Evolutionary conservation across 495 filamentous ascomycete genomes (phyloP), one percentile per base, ranked within the genome.

Genomic region (Friedmanniomyces endolithicus): DNA sequence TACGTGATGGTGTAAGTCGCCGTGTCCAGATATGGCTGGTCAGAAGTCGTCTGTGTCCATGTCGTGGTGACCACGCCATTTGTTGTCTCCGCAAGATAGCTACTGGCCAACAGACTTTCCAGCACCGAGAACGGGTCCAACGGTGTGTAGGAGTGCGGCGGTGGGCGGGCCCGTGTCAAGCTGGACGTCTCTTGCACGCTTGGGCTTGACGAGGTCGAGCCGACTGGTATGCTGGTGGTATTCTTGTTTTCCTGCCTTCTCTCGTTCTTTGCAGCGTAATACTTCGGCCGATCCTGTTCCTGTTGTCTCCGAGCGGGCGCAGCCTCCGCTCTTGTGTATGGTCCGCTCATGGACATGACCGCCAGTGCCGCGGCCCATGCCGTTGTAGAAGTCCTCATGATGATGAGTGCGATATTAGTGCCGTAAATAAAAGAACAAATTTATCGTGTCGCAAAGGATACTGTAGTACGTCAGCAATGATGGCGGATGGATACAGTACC

Each of bases 211-310:
- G 48, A 34, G 50, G 55, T 56, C 47, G 50, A 64, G 33, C 64
- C 57, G 55, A 59, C 48, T 41, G 63, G 8, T 17, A 11, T 63
- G 43, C 64, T 44, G 11, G 47, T 61, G 1, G 63, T 68, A 31
- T 56, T 61, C 43, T 64, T 67, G 46, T 53, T 50, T 27, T 61
- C 65, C 48, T 57, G 17, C 44, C 75, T 65, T 65, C 76, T 78
- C 27, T 74, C 53, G 23, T 74, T 67, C 39, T 70, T 70, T 2
- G 73, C 69, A 53, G 74, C 70, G 58, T 74, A 74, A 60, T 73
- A 74, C 44, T 70, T 70, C 35, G 74, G 74, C 47, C 66, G 67
- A 44, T 62, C 59, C 14, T 34, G 33, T 37, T 68, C 63, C 20
- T 68, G 62, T 52, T 68, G 63, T 39, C 60, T 64, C 14, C 68